Conservation (phyloP, 805 yeast species). For the Brettanomyces nanus region DNA sequence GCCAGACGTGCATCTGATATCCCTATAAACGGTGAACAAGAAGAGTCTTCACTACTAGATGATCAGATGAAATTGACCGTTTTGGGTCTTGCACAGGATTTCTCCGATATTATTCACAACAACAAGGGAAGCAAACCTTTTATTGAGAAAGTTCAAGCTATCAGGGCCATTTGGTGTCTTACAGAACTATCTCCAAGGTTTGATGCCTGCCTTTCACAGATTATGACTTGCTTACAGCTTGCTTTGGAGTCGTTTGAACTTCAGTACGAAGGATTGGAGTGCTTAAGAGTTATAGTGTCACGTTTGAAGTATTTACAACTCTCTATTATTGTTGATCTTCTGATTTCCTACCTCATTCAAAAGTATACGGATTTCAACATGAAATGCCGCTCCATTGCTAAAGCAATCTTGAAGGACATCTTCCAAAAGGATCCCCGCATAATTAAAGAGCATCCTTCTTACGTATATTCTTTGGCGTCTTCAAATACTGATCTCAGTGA, state of each 20-base stretch:
- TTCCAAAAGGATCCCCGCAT: slow-evolving; percentile 27
- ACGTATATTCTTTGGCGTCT: slow-evolving; percentile 43
- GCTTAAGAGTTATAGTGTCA: slow-evolving; percentile 58
- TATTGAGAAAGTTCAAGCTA: slow-evolving; percentile 60
- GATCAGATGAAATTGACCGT: slow-evolving; percentile 48
- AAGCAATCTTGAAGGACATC: slow-evolving; percentile 35
- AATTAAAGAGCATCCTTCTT: slow-evolving; percentile 37
- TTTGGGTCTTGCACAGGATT: slow-evolving; percentile 67
- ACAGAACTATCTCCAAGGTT: slow-evolving; percentile 40
- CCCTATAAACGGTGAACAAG: slow-evolving; percentile 15
- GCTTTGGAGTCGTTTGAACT: slow-evolving; percentile 58
- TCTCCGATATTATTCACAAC: slow-evolving; percentile 74
- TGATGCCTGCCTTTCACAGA: slow-evolving; percentile 63
- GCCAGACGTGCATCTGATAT: slow-evolving; percentile 9
- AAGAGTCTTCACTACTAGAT: slow-evolving; percentile 28
- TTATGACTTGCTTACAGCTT: slow-evolving; percentile 78
- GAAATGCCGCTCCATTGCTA: slow-evolving; percentile 43
- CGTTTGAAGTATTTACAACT: slow-evolving; percentile 50
- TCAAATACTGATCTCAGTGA: slow-evolving; percentile 30
- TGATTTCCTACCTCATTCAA: slow-evolving; percentile 67
- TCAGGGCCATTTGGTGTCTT: slow-evolving; percentile 66
- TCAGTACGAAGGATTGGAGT: slow-evolving; percentile 51
- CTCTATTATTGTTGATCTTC: slow-evolving; percentile 61
- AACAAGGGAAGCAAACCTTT: slow-evolving; percentile 63
- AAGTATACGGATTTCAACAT: slow-evolving; percentile 47